Evolutionary conservation across 805 yeast species (phyloP).

Genomic region (Cyberlindnera mississippiensis): DNA sequence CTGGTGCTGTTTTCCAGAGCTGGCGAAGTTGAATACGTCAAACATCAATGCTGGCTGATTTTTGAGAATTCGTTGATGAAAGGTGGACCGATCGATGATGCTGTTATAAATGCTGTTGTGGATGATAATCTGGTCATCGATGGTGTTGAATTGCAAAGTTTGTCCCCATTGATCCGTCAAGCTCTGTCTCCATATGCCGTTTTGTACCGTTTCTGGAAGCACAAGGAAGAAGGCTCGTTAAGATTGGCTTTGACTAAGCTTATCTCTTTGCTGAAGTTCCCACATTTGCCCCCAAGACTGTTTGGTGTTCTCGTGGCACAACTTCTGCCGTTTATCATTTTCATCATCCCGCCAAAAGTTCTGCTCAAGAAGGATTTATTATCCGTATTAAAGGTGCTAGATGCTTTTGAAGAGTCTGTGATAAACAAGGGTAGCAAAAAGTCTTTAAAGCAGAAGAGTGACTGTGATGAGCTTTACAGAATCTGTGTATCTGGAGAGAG

Average conservation of each 20-base stretch:
- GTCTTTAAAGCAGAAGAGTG: conserved; percentile 10
- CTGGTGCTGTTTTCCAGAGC: conserved; percentile 61
- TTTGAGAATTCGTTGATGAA: conserved; percentile 56
- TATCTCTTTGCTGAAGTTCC: conserved; percentile 42
- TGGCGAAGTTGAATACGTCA: conserved; percentile 48
- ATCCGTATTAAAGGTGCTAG: conserved; percentile 19
- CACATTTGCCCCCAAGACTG: conserved; percentile 49
- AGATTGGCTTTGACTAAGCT: conserved; percentile 30
- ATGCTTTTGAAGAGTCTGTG: conserved; percentile 18
- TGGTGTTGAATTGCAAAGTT: conserved; percentile 23
- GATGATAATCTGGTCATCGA: conserved; percentile 32
- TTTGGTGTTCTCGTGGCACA: conserved; percentile 48
- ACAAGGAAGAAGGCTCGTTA: conserved; percentile 27
- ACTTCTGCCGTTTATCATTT: conserved; percentile 39
- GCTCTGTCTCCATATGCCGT: conserved; percentile 70
- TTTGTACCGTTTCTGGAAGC: conserved; percentile 45
- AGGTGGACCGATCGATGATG: conserved; percentile 54
- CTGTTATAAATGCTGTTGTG: conserved; percentile 48
- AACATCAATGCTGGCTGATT: conserved; percentile 53
- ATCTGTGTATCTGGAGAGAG: conserved; percentile 11
- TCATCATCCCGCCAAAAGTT: conserved; percentile 21
- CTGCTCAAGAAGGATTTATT: conserved; percentile 21
- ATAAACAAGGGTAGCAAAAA: conserved; percentile 11
- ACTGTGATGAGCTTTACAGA: conserved; percentile 23
- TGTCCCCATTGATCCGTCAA: conserved; percentile 59